Evolutionary conservation across 768 basidiomycete species (phyloP).

Genomic region (Suillus discolor): DNA sequence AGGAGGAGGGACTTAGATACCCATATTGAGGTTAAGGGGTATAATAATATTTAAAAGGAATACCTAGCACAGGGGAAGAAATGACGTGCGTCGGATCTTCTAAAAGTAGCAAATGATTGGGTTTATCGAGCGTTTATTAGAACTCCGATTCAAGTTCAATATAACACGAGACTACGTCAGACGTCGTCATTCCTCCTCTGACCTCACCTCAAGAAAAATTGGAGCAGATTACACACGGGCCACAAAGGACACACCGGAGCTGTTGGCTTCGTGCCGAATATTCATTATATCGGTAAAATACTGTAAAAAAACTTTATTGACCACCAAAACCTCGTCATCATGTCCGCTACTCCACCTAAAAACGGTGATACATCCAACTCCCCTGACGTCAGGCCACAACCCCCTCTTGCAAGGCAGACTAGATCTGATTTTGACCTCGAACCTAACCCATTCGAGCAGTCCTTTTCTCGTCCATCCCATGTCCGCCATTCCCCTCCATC

Average conservation of each 20-base stretch:
- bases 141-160: conserved; percentile 47
- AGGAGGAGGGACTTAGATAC: conserved; percentile 15
- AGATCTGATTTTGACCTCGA: conserved; percentile 77
- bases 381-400: conserved; percentile 32
- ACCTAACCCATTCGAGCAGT: conserved; percentile 94
- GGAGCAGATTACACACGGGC: conserved; percentile 33
- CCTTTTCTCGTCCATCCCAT: conserved; percentile 71
- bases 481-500: conserved; percentile 44
- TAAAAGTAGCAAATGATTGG: conserved; percentile 25
- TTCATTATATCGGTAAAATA: too few species aligned
- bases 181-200: conserved; percentile 41
- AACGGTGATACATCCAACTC: conserved; percentile 41
- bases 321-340: conserved; percentile 5
- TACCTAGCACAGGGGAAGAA: neutral
- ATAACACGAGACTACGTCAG: conserved; percentile 45
- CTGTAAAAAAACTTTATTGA: too few species aligned
- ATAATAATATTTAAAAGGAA: too few species aligned
- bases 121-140: conserved; percentile 24
- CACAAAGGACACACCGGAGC: conserved; percentile 16
- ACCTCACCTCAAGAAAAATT: conserved; percentile 30
- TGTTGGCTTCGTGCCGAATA: neutral
- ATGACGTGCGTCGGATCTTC: conserved; percentile 40
- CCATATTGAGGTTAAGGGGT: conserved; percentile 13
- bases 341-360: conserved; percentile 31
- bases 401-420: conserved; percentile 41